Percentiles rank a stretch among this genome's conserved stretches.
Conservation (phyloP, 805 yeast genomes). For the Vanderwaltozyma tropicalis region DNA sequence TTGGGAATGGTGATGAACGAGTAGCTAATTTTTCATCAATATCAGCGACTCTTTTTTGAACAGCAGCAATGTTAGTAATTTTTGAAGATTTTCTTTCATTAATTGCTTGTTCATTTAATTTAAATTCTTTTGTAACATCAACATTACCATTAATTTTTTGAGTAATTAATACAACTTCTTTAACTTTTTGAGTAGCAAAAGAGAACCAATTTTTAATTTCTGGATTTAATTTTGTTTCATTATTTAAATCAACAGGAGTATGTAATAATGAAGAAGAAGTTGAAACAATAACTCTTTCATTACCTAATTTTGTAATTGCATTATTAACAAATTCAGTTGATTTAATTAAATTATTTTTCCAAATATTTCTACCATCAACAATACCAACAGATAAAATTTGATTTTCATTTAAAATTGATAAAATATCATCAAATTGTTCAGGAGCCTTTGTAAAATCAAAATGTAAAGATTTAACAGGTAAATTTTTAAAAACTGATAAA, state of each 20-base stretch:
- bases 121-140: slow-evolving; percentile 60
- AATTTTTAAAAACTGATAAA: slow-evolving; percentile 74
- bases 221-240: slow-evolving; percentile 83
- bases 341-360: slow-evolving; percentile 92
- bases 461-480: slow-evolving; percentile 94
- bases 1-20: slow-evolving; percentile 80
- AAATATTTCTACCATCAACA: slow-evolving; percentile 97
- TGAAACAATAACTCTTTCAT: slow-evolving; percentile 77
- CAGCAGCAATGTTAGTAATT: slow-evolving; percentile 85
- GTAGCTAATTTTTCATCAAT: slow-evolving; percentile 66
- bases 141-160: slow-evolving; percentile 71
- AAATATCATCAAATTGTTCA: slow-evolving; percentile 84
- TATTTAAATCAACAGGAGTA: slow-evolving; percentile 93
- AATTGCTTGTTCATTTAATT: slow-evolving; percentile 79
- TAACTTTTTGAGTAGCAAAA: slow-evolving; percentile 92
- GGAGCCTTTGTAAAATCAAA: slow-evolving; percentile 94
- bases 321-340: slow-evolving; percentile 73
- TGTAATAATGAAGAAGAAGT: slow-evolving; percentile 95
- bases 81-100: slow-evolving; percentile 77
- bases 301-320: slow-evolving; percentile 79
- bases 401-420: slow-evolving; percentile 49
- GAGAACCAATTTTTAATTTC: slow-evolving; percentile 97
- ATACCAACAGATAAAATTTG: slow-evolving; percentile 93
- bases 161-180: slow-evolving; percentile 84
- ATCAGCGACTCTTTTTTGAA: slow-evolving; percentile 74